Evolutionary conservation across 169 alveolate genomes (phyloP).

Genomic region (Fabrea salina): DNA sequence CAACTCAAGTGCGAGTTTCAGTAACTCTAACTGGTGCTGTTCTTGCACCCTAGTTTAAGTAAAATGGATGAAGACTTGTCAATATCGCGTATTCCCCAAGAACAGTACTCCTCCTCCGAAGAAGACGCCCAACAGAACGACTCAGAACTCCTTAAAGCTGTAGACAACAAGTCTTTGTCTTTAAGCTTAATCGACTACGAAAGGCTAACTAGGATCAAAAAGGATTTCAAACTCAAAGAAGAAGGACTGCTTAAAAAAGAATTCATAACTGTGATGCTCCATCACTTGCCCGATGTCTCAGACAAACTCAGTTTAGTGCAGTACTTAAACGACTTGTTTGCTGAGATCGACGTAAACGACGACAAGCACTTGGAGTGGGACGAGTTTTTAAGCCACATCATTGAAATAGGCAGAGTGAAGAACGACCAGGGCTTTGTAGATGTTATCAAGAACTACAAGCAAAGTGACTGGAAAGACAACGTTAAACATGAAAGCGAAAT

Average conservation of each 20-base stretch:
- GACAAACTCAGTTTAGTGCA: conserved; percentile 49
- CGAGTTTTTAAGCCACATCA: conserved; percentile 69
- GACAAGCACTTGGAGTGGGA: conserved; percentile 74
- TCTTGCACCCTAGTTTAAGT: no score
- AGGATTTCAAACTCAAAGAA: conserved; percentile 42
- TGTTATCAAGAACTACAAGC: conserved; percentile 37
- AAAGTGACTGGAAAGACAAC: conserved; percentile 30
- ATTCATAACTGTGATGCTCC: conserved; percentile 41
- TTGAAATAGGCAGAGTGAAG: conserved; percentile 51
- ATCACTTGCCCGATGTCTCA: conserved; percentile 42
- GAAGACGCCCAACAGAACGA: neutral
- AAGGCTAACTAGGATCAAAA: conserved; percentile 48
- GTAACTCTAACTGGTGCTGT: no score
- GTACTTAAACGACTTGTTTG: conserved; percentile 57
- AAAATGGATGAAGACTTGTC: neutral
- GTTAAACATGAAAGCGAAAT: conserved; percentile 44
- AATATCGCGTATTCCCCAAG: neutral
- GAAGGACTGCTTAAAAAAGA: conserved; percentile 35
- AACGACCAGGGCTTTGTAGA: conserved; percentile 14
- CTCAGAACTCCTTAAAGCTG: no score
- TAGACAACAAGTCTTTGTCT: no score
- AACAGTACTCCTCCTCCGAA: neutral
- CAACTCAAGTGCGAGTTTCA: no score
- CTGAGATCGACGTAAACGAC: conserved; percentile 73
- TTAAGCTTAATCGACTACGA: conserved; percentile 44